Evolutionary conservation across 306 rosid species (phyloP).

Genomic region (Castanospermum australe): DNA sequence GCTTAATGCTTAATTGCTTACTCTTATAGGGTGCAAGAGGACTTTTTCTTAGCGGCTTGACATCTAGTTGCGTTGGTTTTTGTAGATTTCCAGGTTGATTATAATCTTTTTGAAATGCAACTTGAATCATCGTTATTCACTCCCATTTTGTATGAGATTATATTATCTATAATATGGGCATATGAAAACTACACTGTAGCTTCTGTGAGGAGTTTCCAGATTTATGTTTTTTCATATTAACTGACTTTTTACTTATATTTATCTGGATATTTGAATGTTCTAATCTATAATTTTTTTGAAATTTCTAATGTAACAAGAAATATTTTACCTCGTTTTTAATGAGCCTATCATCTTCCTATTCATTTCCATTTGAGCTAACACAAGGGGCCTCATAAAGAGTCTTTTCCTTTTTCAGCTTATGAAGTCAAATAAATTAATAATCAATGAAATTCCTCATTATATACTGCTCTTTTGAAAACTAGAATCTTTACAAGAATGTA

Average conservation of each 20-base stretch:
- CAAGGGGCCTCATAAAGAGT: too few relatives aligned
- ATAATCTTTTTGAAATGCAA: not conserved
- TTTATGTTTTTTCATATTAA: not conserved
- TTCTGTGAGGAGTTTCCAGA: not conserved
- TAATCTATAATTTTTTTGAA: not conserved
- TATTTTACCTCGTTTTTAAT: not conserved
- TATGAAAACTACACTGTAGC: not conserved
- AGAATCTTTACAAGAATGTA: not conserved
- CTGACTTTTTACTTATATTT: not conserved
- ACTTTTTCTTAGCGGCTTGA: not conserved
- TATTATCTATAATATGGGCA: not conserved
- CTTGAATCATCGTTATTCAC: not conserved
- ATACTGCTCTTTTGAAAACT: not conserved
- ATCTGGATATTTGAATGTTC: not conserved
- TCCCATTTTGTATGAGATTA: not conserved
- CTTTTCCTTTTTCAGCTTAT: not conserved
- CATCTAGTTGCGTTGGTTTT: not conserved
- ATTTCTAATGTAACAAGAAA: not conserved
- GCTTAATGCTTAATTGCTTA: not conserved
- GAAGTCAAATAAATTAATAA: not conserved
- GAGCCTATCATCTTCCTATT: not conserved
- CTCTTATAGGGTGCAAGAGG: not conserved
- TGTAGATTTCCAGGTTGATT: not conserved
- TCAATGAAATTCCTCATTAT: constrained; percentile 10
- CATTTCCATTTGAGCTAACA: constrained; percentile 18